Conservation (phyloP, 2,329 filamentous ascomycete genomes). For the Phyllosticta capitalensis region DNA sequence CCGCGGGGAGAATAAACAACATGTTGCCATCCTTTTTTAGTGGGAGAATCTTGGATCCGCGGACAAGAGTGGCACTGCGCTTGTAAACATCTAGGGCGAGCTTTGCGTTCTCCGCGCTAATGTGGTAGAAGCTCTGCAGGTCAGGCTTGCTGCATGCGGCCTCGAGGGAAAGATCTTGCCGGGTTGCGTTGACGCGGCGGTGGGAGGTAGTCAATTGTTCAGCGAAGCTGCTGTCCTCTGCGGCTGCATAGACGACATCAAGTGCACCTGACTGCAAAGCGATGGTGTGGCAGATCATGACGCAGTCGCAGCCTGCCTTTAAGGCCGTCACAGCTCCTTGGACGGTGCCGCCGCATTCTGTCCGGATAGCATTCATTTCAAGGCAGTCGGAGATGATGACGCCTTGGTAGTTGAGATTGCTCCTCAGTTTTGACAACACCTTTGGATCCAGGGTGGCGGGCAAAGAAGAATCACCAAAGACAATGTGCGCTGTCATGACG, state of each 20-base stretch:
- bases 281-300: slow-evolving; percentile 9
- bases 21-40: not conserved
- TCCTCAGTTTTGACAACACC: not conserved
- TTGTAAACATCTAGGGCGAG: not conserved
- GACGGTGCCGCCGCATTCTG: slow-evolving; percentile 6
- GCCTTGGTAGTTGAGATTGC: not conserved
- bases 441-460: slow-evolving; percentile 1
- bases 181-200: not conserved
- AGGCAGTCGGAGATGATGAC: slow-evolving; percentile 7
- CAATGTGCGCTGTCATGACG: slow-evolving; percentile 7
- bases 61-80: not conserved
- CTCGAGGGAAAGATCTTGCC: not conserved
- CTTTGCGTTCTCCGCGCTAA: not conserved
- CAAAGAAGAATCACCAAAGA: not conserved
- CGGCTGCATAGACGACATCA: not conserved
- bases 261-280: slow-evolving; percentile 2
- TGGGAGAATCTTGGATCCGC: not conserved
- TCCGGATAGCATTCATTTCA: slow-evolving; percentile 10
- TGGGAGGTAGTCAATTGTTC: not conserved
- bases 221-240: not conserved
- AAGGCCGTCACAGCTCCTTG: slow-evolving; percentile 5
- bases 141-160: not conserved
- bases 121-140: not conserved
- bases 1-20: not conserved
- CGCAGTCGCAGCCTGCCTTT: slow-evolving; percentile 2